A percentile compares a stretch with the other conserved stretches of the same genome.
These are phyloP conservation scores for Musa balbisiana DNA, from an alignment of 202 grass and related monocot genomes.

Conservation along the genomic window DNA sequence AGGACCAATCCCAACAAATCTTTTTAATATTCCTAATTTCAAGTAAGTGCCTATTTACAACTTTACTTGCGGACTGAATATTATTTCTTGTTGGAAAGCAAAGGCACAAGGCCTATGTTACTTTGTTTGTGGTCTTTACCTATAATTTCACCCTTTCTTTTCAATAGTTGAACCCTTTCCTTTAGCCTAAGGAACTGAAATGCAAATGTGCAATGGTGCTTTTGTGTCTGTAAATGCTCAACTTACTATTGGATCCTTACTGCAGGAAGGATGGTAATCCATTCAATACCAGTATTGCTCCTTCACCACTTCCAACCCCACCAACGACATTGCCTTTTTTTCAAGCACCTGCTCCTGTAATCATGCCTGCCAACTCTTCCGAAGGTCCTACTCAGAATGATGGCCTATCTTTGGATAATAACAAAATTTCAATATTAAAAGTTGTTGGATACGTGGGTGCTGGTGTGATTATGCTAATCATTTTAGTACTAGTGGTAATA, in stretches of 20 bases:
- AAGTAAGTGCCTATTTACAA: background rate
- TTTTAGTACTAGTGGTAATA: slow-evolving; percentile 37
- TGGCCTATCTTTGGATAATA: slow-evolving; percentile 33
- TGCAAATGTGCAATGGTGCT: background rate
- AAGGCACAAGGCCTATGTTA: too few species aligned
- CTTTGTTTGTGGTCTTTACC: background rate
- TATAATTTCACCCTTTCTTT: background rate
- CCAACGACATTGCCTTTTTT: slow-evolving; percentile 37
- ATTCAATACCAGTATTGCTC: slow-evolving; percentile 70
- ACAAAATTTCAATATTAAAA: slow-evolving; percentile 43
- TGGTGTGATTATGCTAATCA: slow-evolving; percentile 45
- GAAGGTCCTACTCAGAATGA: slow-evolving; percentile 33
- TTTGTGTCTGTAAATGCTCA: background rate
- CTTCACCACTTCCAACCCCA: slow-evolving; percentile 32
- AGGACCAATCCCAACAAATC: slow-evolving; percentile 16
- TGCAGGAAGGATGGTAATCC: slow-evolving; percentile 93
- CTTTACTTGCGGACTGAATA: background rate
- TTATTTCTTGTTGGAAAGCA: too few species aligned
- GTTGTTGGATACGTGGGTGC: slow-evolving; percentile 66
- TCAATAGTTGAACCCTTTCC: background rate
- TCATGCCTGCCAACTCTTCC: slow-evolving; percentile 30
- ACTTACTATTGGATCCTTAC: background rate
- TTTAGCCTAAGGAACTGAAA: background rate
- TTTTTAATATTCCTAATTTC: slow-evolving; percentile 17
- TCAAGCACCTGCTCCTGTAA: slow-evolving; percentile 31